Percentiles rank a stretch among this genome's conserved stretches.
Conservation (phyloP, 1,284 basidiomycete species). For the Schizophyllum amplum region DNA sequence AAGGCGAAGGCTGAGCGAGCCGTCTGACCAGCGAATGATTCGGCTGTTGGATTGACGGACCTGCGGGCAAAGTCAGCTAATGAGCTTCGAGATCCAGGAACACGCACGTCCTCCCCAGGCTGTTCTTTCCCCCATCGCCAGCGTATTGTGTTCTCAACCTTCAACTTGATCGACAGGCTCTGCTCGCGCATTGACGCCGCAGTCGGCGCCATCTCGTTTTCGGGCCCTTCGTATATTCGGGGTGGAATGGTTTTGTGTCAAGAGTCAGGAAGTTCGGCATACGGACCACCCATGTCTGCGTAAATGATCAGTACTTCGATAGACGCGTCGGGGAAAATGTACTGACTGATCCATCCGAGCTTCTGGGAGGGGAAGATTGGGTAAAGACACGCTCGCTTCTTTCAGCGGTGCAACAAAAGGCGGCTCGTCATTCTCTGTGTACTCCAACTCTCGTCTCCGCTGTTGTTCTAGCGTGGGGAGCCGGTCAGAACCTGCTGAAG, state of each 20-base stretch:
- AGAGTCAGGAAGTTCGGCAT: constrained; percentile 81
- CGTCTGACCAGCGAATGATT: constrained; percentile 89
- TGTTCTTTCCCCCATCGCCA: constrained; percentile 84
- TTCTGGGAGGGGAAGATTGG: constrained; percentile 67
- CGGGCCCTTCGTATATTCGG: constrained; percentile 75
- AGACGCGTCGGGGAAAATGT: background rate
- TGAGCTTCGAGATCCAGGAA: background rate
- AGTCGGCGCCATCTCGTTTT: constrained; percentile 55
- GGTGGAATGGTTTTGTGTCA: constrained; percentile 76
- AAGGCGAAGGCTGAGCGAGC: constrained; percentile 76
- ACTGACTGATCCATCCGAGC: constrained; percentile 59
- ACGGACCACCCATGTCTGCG: constrained; percentile 72
- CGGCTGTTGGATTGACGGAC: constrained; percentile 80
- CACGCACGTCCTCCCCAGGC: constrained; percentile 59
- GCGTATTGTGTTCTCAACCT: constrained; percentile 84
- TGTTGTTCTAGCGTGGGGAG: constrained; percentile 64
- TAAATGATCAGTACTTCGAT: constrained; percentile 3
- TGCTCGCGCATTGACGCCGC: constrained; percentile 56
- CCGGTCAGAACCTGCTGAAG: constrained; percentile 51
- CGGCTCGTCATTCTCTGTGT: constrained; percentile 65
- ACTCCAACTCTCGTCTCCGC: constrained; percentile 65
- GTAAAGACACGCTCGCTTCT: constrained; percentile 68
- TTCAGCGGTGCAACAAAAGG: constrained; percentile 47
- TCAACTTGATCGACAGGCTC: constrained; percentile 75
- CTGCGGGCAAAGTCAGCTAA: constrained; percentile 26